A percentile compares a stretch with the other conserved stretches of the same genome.
Conservation (phyloP, 345 rosid species). For the Gossypium rotundifolium region DNA sequence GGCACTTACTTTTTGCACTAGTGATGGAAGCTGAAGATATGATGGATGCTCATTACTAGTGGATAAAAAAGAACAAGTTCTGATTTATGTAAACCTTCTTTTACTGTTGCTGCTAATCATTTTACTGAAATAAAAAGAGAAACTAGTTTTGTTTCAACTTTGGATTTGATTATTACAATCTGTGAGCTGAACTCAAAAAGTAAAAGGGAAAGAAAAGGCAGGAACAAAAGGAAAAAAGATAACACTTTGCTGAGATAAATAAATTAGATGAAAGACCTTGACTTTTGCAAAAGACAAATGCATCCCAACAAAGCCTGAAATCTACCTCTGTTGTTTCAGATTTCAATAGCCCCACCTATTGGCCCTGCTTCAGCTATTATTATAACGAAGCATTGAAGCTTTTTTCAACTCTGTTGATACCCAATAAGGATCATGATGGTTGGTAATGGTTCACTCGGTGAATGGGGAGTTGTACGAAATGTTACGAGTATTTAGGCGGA, state of each 20-base stretch:
- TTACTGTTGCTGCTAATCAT: background rate
- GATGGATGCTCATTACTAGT: too few relatives aligned
- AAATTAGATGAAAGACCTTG: background rate
- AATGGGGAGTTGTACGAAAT: too few relatives aligned
- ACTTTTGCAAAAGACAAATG: background rate
- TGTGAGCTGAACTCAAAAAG: background rate
- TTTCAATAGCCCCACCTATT: background rate
- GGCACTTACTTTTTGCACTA: too few relatives aligned
- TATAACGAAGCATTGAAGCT: background rate
- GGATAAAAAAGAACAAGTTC: background rate
- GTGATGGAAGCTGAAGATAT: too few relatives aligned
- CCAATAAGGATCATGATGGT: too few relatives aligned
- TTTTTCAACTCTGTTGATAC: background rate
- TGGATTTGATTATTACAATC: background rate
- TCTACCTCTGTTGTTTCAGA: background rate
- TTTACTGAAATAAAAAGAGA: slow-evolving; percentile 4
- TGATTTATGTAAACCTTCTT: slow-evolving; percentile 5
- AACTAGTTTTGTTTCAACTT: background rate
- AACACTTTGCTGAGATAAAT: background rate
- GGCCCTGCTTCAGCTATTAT: background rate
- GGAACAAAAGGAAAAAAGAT: background rate
- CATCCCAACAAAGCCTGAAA: background rate
- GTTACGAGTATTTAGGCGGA: too few relatives aligned
- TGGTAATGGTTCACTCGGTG: too few relatives aligned
- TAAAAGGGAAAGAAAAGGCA: background rate